These are phyloP conservation scores for Chamaecyparis obtusa DNA, from an alignment of 75 land plant genomes.

Conservation along the genomic window DNA sequence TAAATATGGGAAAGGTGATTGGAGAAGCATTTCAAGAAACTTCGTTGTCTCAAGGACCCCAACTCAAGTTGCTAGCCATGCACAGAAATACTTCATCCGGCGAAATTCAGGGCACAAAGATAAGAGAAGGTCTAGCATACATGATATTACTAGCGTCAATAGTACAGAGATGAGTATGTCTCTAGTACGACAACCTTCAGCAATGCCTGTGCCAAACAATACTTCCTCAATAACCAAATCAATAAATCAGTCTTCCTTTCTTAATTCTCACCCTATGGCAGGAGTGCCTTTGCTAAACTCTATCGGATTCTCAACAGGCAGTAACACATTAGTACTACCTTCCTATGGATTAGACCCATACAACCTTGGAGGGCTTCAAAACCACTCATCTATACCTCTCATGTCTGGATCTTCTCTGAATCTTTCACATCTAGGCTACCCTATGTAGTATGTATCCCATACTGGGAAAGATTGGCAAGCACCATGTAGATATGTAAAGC, in stretches of 20 bases:
- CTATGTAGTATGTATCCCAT: background rate
- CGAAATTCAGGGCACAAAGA: slow-evolving; percentile 73
- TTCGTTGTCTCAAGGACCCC: slow-evolving; percentile 81
- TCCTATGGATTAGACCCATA: background rate
- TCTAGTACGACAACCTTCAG: background rate
- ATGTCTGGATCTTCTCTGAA: background rate
- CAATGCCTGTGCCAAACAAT: background rate
- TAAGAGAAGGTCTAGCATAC: slow-evolving; percentile 72
- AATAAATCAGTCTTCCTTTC: background rate
- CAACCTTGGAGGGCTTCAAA: background rate
- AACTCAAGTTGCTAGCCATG: slow-evolving; percentile 92
- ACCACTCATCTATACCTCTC: background rate
- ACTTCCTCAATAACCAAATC: background rate
- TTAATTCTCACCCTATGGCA: background rate
- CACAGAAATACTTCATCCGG: slow-evolving; percentile 83
- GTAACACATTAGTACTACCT: background rate
- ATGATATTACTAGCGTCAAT: slow-evolving; percentile 76
- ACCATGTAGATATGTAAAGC: background rate
- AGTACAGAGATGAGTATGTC: slow-evolving; percentile 28
- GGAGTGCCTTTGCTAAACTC: background rate
- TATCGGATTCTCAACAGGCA: background rate
- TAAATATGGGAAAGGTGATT: slow-evolving; percentile 84
- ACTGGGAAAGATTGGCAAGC: background rate
- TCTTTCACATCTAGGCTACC: background rate
- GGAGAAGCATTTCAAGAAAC: slow-evolving; percentile 84